Base-by-base conservation (phyloP, 306 rosid genomes). In the Prunus mongolica region DNA sequence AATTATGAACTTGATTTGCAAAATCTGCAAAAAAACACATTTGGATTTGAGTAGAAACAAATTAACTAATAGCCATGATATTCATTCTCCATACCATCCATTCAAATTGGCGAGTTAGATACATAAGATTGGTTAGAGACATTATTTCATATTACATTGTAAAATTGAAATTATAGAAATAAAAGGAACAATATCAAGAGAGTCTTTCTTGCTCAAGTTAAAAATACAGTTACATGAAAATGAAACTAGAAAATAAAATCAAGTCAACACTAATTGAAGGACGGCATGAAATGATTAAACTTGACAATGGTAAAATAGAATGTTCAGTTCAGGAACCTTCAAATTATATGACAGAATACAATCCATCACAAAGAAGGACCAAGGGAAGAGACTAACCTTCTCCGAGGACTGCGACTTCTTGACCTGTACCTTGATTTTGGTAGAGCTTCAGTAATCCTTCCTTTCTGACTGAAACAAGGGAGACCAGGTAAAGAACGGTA, bases 331-430 rank as follows among this genome's bases (percentile, higher is more conserved):
- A 63, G 67, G 67, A 7, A 14, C 11, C 67, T 15, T 30, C 5
- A 14, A 63, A 63, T 12, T 14, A 60, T 62, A 63, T 28, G 66
- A 62, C 66, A 27, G 66, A 62, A 62, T 13, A 30, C 1, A 0
- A 32, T n/a, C 38, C 30, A 44, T 13, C 15, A 52, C 45, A 65
- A 34, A 70, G 11, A 76, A 22, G 8, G 47, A 47, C 25, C 16
- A 67, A 11, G 41, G 22, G 30, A 13, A 66, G 46, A 44, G 61
- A 58, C 80, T 28, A 8, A 89, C 98, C 96, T 83, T 77, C 78
- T 88, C 79, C 62, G 83, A 70, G 98, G 98, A 82, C 97, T 93
- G 74, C 92, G 92, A 80, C 97, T 91, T 88, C 96, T 82, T 69
- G 98, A 91, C 75, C 81, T 77, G 72, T 86, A 1, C 63, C 56